Evolutionary conservation across 108 stramenopile genomes (phyloP).

Genomic region (Schizochytrium sp.): DNA sequence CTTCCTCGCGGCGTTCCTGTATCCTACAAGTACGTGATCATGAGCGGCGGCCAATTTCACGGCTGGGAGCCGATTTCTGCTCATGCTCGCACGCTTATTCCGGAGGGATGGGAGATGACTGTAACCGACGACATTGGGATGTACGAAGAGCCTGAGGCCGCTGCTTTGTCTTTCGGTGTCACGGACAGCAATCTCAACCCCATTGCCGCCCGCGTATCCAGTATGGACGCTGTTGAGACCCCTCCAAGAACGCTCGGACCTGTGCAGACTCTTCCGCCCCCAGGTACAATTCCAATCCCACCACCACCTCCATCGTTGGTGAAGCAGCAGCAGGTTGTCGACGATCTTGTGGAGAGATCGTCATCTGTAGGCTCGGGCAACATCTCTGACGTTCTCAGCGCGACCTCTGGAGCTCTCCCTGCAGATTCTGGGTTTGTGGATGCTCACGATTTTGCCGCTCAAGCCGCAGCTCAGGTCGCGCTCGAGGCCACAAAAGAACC

Average conservation of each 20-base stretch:
- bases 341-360: too few species aligned
- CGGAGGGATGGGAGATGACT: conserved; percentile 49
- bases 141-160: conserved; percentile 35
- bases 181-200: background rate
- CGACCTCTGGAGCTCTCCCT: too few species aligned
- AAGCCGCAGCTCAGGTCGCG: too few species aligned
- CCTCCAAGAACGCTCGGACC: background rate
- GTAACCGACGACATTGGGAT: conserved; percentile 40
- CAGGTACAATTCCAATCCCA: background rate
- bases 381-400: too few species aligned
- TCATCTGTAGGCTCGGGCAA: too few species aligned
- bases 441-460: too few species aligned
- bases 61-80: conserved; percentile 68
- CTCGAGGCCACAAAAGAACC: too few species aligned
- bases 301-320: too few species aligned
- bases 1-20: conserved; percentile 70
- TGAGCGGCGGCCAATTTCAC: conserved; percentile 76
- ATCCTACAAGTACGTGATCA: conserved; percentile 74
- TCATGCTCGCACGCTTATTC: conserved; percentile 15
- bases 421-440: too few species aligned
- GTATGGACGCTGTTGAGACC: background rate
- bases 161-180: background rate
- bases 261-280: background rate
- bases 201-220: background rate
- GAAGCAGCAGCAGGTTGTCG: too few species aligned